Conservation (phyloP, 805 yeast species). For the Metschnikowia lunata region DNA sequence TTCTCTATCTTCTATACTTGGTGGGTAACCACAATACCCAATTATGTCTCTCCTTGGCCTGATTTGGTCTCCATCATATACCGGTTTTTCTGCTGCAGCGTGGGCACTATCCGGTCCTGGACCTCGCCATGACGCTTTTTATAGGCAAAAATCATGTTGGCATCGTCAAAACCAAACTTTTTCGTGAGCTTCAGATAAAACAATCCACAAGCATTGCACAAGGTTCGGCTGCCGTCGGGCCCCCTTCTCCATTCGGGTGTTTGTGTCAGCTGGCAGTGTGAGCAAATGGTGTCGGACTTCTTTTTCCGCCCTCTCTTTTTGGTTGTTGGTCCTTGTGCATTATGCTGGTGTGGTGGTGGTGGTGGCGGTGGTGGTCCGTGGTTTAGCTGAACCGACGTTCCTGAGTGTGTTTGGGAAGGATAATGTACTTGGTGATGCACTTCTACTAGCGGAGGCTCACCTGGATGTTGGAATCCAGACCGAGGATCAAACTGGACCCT, state of each 20-base stretch:
- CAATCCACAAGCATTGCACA: constrained; percentile 92
- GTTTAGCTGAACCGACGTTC: not conserved
- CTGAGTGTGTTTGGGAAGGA: too few species aligned
- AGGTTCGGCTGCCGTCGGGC: constrained; percentile 73
- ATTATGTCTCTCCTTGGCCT: too few species aligned
- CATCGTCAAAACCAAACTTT: constrained; percentile 40
- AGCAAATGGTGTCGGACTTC: constrained; percentile 16
- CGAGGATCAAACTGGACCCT: not conserved
- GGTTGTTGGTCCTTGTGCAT: constrained; percentile 1
- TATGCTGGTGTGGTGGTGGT: not conserved
- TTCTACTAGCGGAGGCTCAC: not conserved
- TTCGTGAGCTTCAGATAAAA: constrained; percentile 60
- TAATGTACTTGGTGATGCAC: not conserved
- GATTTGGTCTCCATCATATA: constrained; percentile 2
- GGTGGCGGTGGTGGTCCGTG: not conserved
- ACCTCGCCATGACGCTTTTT: constrained; percentile 14
- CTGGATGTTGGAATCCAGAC: too few species aligned
- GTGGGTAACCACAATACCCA: too few species aligned
- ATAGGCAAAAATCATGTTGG: constrained; percentile 22
- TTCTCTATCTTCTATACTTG: too few species aligned
- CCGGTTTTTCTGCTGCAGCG: constrained; percentile 11
- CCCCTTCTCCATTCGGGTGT: constrained; percentile 96
- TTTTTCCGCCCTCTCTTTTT: constrained; percentile 19
- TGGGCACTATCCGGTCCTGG: constrained; percentile 15
- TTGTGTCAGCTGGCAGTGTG: constrained; percentile 23